A percentile compares a stretch with the other conserved stretches of the same genome.
Conservation (phyloP, 129 eudicot species). For the Helianthus annuus region DNA sequence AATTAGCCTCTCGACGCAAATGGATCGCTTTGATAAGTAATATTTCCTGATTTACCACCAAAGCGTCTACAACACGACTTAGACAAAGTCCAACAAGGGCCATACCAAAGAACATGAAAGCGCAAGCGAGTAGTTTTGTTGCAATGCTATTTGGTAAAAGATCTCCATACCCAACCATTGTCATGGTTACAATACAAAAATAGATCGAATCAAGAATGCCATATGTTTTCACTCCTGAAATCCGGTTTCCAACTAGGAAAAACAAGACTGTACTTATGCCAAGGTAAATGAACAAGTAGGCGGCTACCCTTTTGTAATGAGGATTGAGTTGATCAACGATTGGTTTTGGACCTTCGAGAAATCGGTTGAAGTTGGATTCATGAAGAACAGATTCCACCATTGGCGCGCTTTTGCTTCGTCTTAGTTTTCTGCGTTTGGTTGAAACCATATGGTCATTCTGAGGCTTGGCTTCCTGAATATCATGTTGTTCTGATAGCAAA, state of each 20-base stretch:
- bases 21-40: slow-evolving; percentile 73
- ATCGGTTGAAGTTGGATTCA: slow-evolving; percentile 27
- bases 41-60: slow-evolving; percentile 83
- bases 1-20: slow-evolving; percentile 47
- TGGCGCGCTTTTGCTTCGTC: slow-evolving; percentile 80
- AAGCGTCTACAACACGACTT: slow-evolving; percentile 73
- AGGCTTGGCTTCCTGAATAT: not conserved
- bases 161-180: slow-evolving; percentile 96
- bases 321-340: slow-evolving; percentile 53
- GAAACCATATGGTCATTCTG: slow-evolving; percentile 3
- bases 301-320: slow-evolving; percentile 45
- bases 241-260: slow-evolving; percentile 57
- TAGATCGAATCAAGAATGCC: slow-evolving; percentile 73
- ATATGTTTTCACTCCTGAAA: slow-evolving; percentile 55
- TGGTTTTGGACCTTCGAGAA: slow-evolving; percentile 30
- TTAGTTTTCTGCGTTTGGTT: slow-evolving; percentile 51
- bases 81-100: slow-evolving; percentile 62
- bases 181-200: slow-evolving; percentile 93
- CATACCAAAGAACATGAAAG: slow-evolving; percentile 88
- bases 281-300: slow-evolving; percentile 50
- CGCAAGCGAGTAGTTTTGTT: slow-evolving; percentile 81
- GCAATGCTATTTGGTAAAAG: slow-evolving; percentile 60
- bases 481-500: slow-evolving; percentile 22
- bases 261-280: slow-evolving; percentile 56
- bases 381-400: slow-evolving; percentile 41